These are phyloP conservation scores for Pleurotus platypus DNA, from an alignment of 768 basidiomycete species.

Conservation along the genomic window DNA sequence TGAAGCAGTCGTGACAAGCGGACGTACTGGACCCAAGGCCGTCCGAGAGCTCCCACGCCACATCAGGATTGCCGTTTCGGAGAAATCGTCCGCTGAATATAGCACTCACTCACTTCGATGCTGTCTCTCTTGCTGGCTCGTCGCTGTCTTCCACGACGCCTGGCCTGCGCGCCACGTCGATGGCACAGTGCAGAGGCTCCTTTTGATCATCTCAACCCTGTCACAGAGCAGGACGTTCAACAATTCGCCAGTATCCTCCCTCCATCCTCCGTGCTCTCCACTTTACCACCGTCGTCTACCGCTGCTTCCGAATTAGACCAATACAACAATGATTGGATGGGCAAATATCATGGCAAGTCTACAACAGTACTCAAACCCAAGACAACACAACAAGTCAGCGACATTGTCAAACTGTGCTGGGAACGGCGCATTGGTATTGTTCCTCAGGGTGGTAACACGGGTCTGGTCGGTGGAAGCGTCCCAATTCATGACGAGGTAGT, in stretches of 20 bases:
- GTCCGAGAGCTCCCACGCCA: too few species aligned
- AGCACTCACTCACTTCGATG: neutral
- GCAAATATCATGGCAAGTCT: constrained; percentile 84
- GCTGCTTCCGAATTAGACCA: constrained; percentile 63
- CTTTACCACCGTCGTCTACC: constrained; percentile 46
- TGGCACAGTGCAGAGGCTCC: constrained; percentile 20
- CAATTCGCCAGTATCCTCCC: constrained; percentile 69
- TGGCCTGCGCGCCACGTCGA: constrained; percentile 13
- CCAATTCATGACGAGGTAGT: constrained; percentile 87
- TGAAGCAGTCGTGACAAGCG: too few species aligned
- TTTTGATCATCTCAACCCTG: constrained; percentile 37
- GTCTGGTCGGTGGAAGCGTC: constrained; percentile 93
- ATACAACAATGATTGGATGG: constrained; percentile 96
- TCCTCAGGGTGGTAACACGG: constrained; percentile 98
- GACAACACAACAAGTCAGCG: constrained; percentile 81
- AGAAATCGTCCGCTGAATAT: too few species aligned
- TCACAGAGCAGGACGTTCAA: constrained; percentile 55
- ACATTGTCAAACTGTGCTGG: constrained; percentile 86
- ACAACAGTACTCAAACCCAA: constrained; percentile 88
- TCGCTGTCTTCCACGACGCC: constrained; percentile 17
- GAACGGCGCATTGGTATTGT: constrained; percentile 82
- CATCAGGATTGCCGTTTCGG: too few species aligned
- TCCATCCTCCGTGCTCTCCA: constrained; percentile 62
- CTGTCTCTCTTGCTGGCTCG: neutral
- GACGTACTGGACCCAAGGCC: too few species aligned